Percentiles rank a stretch among this genome's conserved stretches.
These are phyloP conservation scores for Lactarius pseudohatsudake DNA, from an alignment of 768 basidiomycete genomes.

Conservation along the genomic window DNA sequence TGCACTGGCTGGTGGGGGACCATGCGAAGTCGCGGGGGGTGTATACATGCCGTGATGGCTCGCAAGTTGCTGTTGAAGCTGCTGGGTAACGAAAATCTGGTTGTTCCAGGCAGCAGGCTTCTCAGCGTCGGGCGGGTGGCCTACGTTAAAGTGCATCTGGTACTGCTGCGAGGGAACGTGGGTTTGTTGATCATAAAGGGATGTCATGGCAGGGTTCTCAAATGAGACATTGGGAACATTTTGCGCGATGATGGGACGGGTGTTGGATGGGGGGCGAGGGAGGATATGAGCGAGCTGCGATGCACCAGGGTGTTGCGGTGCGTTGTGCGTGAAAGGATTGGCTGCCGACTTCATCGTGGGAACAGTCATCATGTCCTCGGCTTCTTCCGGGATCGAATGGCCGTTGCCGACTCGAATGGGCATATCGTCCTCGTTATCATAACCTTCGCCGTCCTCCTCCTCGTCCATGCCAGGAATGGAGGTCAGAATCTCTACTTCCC, in stretches of 20 bases:
- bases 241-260: conserved; percentile 48
- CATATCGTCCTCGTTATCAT: conserved; percentile 42
- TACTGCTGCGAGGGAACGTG: conserved; percentile 36
- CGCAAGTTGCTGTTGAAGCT: conserved; percentile 26
- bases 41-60: conserved; percentile 21
- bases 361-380: conserved; percentile 33
- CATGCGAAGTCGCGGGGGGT: conserved; percentile 25
- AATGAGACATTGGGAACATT: conserved; percentile 44
- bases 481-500: conserved; percentile 66
- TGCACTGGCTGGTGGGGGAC: conserved; percentile 23
- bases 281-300: conserved; percentile 32
- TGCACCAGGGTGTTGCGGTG: conserved; percentile 25
- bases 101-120: conserved; percentile 36
- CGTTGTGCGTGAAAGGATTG: conserved; percentile 42
- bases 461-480: conserved; percentile 51
- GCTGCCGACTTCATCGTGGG: conserved; percentile 39
- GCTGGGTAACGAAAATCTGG: conserved; percentile 26
- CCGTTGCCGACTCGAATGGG: conserved; percentile 29
- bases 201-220: conserved; percentile 54
- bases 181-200: conserved; percentile 43
- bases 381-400: conserved; percentile 29
- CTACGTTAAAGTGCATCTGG: conserved; percentile 28
- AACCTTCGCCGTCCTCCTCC: conserved; percentile 53
- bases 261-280: conserved; percentile 35
- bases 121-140: conserved; percentile 30